A percentile compares a stretch with the other conserved stretches of the same genome.
Conservation (phyloP, 495 filamentous ascomycete species). For the Hypoxylon intermedium region DNA sequence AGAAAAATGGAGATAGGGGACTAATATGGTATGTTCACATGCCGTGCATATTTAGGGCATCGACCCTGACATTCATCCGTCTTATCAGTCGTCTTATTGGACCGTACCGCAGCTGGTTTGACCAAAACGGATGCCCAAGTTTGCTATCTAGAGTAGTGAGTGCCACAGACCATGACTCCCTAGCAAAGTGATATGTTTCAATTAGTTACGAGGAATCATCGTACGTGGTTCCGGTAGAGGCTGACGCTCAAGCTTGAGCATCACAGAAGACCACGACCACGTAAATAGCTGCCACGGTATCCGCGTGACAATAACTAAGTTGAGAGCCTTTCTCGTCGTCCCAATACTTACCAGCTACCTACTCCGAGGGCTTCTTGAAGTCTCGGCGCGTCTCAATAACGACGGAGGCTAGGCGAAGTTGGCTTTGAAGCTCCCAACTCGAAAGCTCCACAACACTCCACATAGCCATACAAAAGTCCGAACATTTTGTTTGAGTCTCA, state of each 20-base stretch:
- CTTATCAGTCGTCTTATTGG: slow-evolving; percentile 21
- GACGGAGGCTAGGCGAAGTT: slow-evolving; percentile 7
- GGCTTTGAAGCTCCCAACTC: slow-evolving; percentile 22
- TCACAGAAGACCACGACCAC: slow-evolving; percentile 12
- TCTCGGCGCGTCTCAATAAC: slow-evolving; percentile 4
- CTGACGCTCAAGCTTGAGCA: slow-evolving; percentile 25
- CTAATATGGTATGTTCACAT: slow-evolving; percentile 29
- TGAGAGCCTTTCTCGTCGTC: neutral
- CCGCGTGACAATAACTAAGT: slow-evolving; percentile 17
- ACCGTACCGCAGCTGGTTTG: slow-evolving; percentile 20
- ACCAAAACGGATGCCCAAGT: slow-evolving; percentile 3
- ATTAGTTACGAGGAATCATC: slow-evolving; percentile 3
- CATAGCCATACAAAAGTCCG: slow-evolving; percentile 31
- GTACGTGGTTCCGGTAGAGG: slow-evolving; percentile 14
- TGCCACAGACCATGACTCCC: slow-evolving; percentile 22
- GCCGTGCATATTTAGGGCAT: slow-evolving; percentile 35
- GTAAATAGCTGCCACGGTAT: slow-evolving; percentile 10
- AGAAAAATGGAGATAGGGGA: slow-evolving; percentile 17
- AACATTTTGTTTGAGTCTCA: slow-evolving; percentile 19
- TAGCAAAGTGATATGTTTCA: slow-evolving; percentile 5
- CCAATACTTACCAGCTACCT: neutral
- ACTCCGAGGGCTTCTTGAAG: neutral
- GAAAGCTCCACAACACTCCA: slow-evolving; percentile 34
- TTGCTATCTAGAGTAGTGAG: slow-evolving; percentile 17
- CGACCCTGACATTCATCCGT: slow-evolving; percentile 17